Base-by-base conservation (phyloP, 495 filamentous ascomycete species). In the Aspergillus nidulans region DNA sequence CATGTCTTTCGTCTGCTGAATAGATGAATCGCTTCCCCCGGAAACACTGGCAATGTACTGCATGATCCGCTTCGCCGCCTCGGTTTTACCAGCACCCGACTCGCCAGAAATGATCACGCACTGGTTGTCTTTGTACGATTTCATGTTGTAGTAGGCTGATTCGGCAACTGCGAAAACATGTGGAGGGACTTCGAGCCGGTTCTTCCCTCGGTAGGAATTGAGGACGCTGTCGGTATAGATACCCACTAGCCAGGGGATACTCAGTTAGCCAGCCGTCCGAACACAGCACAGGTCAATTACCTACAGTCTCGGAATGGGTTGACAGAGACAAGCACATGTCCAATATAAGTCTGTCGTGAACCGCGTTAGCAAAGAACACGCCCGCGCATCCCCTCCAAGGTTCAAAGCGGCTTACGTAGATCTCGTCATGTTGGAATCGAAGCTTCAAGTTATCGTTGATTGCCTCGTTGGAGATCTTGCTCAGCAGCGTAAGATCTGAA, bases 101-200 rank as follows among this genome's bases (percentile, higher is more conserved):
- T 99, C 95, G 59, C 95, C 95, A 19, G 92, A 97, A 57, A 99
- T 99, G 69, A 99, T 99, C 48, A 99, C 92, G 74, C 95, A 99
- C 66, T 99, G 95, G 74, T 97, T 97, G 57, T 97, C 95, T 63
- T 92, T 92, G 79, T 99, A 97, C 16, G 90, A 92, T 60, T 97
- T 97, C 95, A 99, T 97, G 77, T 99, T 97, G 75, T 97, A 97
- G 76, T 99, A 97, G 46, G 92, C 74, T 4, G 91, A 87, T 73
- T 99, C 95, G 61, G 95, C 95, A 66, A 97, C 92, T 44, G 90
- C 94, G 72, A 96, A 99, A 57, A 99, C 95, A 69, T 99, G 95
- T 8, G 95, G 95, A 18, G 94, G 90, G 72, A 87, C 82, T 78
- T 99, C 94, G 59, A 99, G 81, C 46, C 95, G 85, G 73, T 99